phyloP scores from a whole-genome alignment of 2,329 filamentous ascomycete genomes.

The Penicillium digitatum region DNA sequence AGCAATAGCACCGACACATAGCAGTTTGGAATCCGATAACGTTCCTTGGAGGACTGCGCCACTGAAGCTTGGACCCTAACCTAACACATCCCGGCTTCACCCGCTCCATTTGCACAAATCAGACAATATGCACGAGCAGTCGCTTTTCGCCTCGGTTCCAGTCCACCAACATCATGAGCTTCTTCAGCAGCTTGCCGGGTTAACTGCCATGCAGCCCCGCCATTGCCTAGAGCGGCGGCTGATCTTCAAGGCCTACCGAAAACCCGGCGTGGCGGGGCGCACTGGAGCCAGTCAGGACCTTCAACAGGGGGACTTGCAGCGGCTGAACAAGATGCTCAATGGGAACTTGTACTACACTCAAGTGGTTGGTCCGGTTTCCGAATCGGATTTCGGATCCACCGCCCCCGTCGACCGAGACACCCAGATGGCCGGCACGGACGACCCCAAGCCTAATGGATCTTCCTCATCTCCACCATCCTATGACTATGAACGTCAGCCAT shows the following conservation, averaged over 20 bases:
- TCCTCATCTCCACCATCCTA: conserved; percentile 19
- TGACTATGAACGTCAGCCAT: conserved; percentile 38
- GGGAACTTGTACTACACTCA: conserved; percentile 54
- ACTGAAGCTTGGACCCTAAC: conserved; percentile 24
- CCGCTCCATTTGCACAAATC: conserved; percentile 10
- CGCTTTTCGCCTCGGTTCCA: conserved; percentile 59
- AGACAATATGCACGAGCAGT: conserved; percentile 57
- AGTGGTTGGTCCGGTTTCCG: conserved; percentile 45
- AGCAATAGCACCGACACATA: conserved; percentile 15
- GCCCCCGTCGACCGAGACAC: conserved; percentile 30
- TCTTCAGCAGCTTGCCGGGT: conserved; percentile 58
- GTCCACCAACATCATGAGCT: conserved; percentile 56
- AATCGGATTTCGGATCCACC: conserved; percentile 35
- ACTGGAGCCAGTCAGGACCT: conserved; percentile 46
- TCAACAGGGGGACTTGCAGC: conserved; percentile 43
- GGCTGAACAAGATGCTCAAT: conserved; percentile 46
- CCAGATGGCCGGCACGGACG: conserved; percentile 28
- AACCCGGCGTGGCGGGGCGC: conserved; percentile 41
- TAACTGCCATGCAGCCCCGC: conserved; percentile 59
- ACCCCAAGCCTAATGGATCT: conserved; percentile 4
- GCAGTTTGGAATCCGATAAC: too few relatives aligned
- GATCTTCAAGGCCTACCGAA: conserved; percentile 55
- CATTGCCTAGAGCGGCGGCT: conserved; percentile 53
- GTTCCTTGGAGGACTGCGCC: conserved; percentile 6
- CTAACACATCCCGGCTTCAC: conserved; percentile 21